phyloP scores from a whole-genome alignment of 176 grass and related monocot genomes.

The Eleusine coracana region DNA sequence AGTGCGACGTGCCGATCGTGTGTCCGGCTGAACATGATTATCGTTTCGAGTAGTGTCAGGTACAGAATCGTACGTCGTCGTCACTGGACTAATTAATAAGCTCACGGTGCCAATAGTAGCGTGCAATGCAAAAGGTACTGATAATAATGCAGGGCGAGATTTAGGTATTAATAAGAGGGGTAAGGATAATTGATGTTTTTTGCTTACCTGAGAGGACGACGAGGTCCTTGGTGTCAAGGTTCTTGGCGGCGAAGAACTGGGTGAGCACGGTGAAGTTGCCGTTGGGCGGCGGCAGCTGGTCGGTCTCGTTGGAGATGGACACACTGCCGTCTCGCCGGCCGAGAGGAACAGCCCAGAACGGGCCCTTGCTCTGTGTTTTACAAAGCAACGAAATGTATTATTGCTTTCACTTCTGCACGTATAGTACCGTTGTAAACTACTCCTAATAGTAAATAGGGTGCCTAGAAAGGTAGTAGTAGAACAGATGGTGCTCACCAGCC shows the following conservation, averaged over 20 bases:
- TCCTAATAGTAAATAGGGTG: too few species aligned
- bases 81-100: background rate
- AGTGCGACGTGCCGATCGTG: conserved; percentile 83
- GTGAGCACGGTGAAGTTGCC: conserved; percentile 63
- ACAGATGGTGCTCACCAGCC: conserved; percentile 45
- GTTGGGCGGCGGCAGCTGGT: conserved; percentile 59
- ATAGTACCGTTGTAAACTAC: background rate
- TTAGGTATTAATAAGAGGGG: background rate
- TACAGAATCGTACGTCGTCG: too few species aligned
- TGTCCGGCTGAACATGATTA: conserved; percentile 56
- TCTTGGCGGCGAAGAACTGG: conserved; percentile 57
- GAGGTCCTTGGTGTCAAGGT: conserved; percentile 78
- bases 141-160: background rate
- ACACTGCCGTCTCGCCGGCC: conserved; percentile 71
- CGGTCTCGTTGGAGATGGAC: conserved; percentile 60
- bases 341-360: conserved; percentile 64
- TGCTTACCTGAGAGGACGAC: conserved; percentile 76
- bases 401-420: background rate
- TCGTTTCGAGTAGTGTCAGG: too few species aligned
- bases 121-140: background rate
- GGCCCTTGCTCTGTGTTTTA: conserved; percentile 63
- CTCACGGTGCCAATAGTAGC: background rate
- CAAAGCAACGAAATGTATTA: background rate
- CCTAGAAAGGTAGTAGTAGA: background rate
- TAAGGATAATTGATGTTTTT: background rate